phyloP scores from a whole-genome alignment of 441 rosid genomes.

The California macrophylla region DNA sequence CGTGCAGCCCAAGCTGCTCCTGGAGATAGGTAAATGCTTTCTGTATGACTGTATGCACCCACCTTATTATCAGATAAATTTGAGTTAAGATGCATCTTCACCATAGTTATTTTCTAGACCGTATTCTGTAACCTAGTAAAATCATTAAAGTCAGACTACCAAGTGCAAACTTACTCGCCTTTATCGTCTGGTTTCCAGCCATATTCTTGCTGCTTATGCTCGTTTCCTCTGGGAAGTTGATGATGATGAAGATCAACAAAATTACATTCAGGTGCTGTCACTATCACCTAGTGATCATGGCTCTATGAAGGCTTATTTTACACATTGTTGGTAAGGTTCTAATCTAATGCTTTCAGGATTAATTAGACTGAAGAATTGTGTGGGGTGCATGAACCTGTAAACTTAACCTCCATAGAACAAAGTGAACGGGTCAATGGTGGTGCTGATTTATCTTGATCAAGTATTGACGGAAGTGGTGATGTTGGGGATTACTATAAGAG shows the following conservation, averaged over 20 bases:
- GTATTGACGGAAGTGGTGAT: slow-evolving; percentile 9
- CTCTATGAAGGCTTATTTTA: neutral
- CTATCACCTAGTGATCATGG: neutral
- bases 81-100: neutral
- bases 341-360: neutral
- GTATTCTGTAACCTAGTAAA: neutral
- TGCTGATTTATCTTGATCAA: slow-evolving; percentile 6
- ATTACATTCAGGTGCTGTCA: slow-evolving; percentile 29
- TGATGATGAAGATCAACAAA: slow-evolving; percentile 27
- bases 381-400: slow-evolving; percentile 2
- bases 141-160: neutral
- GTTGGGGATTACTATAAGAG: slow-evolving; percentile 28
- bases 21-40: slow-evolving; percentile 42
- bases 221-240: slow-evolving; percentile 73
- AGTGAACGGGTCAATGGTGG: slow-evolving; percentile 7
- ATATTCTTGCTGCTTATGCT: slow-evolving; percentile 72
- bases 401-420: slow-evolving; percentile 9
- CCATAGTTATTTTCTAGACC: neutral
- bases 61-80: neutral
- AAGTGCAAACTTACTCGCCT: neutral
- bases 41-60: neutral
- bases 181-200: slow-evolving; percentile 31
- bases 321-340: slow-evolving; percentile 1
- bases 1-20: slow-evolving; percentile 58
- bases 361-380: slow-evolving; percentile 19